phyloP scores from a whole-genome alignment of 495 filamentous ascomycete genomes.

The Podospora tetraspora region DNA sequence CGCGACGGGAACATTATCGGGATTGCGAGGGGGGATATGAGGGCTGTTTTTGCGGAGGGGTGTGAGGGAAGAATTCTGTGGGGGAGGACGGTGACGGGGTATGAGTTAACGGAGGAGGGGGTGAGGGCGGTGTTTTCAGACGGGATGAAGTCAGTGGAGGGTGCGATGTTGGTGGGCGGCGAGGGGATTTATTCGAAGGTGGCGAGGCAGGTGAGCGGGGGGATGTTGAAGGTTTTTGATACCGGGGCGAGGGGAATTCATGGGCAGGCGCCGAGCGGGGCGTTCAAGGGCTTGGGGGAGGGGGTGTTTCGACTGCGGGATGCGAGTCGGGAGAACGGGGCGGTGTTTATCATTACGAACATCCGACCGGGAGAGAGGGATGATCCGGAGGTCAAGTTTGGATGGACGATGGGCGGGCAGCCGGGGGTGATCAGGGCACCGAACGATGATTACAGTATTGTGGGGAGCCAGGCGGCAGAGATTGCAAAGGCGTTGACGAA shows the following conservation, averaged over 20 bases:
- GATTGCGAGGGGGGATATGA: constrained; percentile 48
- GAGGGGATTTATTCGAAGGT: constrained; percentile 50
- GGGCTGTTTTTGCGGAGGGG: constrained; percentile 42
- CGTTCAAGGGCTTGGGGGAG: constrained; percentile 51
- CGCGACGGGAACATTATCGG: constrained; percentile 48
- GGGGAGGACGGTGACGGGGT: constrained; percentile 44
- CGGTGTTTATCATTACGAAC: constrained; percentile 50
- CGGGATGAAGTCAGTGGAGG: constrained; percentile 46
- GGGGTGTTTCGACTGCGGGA: constrained; percentile 46
- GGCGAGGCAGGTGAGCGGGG: constrained; percentile 46
- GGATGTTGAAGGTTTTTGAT: constrained; percentile 48
- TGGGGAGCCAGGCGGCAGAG: constrained; percentile 45
- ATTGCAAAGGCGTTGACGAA: constrained; percentile 45
- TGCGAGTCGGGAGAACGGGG: constrained; percentile 32
- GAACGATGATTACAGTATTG: constrained; percentile 47
- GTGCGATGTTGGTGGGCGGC: constrained; percentile 45
- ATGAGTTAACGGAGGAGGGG: constrained; percentile 41
- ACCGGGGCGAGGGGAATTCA: constrained; percentile 52
- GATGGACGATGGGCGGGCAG: constrained; percentile 51
- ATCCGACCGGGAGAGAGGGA: constrained; percentile 51
- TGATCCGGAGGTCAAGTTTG: constrained; percentile 46
- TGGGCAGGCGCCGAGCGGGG: constrained; percentile 48
- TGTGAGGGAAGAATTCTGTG: constrained; percentile 44
- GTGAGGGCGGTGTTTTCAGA: constrained; percentile 45
- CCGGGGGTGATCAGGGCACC: constrained; percentile 47